phyloP scores from a whole-genome alignment of 306 rosid species.

The Corylus heterophylla region DNA sequence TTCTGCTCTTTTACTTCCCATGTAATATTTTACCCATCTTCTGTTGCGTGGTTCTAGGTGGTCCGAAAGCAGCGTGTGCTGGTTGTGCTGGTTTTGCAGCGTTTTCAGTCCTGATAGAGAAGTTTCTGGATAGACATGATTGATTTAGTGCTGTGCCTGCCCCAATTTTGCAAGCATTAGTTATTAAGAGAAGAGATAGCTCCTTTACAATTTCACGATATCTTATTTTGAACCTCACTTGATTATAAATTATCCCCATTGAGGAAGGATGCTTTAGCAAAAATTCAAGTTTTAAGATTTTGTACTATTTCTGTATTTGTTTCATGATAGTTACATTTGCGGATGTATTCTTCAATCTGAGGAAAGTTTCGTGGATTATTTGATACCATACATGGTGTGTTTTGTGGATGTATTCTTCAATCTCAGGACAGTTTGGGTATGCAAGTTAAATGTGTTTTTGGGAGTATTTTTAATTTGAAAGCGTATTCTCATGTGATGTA shows the following conservation, averaged over 20 bases:
- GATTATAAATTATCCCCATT: conserved; percentile 12
- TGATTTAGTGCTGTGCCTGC: conserved; percentile 31
- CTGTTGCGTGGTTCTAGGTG: conserved; percentile 53
- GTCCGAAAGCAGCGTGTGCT: conserved; percentile 86
- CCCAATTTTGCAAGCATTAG: conserved; percentile 28
- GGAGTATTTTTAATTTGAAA: too few species aligned
- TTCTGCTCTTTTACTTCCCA: background rate
- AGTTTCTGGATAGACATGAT: conserved; percentile 79
- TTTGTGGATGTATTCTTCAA: too few species aligned
- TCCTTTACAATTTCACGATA: conserved; percentile 3
- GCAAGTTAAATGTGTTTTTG: background rate
- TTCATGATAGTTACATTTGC: background rate
- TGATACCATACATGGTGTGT: background rate
- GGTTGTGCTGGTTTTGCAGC: conserved; percentile 98
- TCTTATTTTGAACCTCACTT: background rate
- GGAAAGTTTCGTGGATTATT: background rate
- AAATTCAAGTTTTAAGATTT: background rate
- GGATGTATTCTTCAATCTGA: conserved; percentile 17
- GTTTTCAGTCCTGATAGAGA: conserved; percentile 79
- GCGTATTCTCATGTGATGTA: too few species aligned
- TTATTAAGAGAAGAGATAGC: conserved; percentile 4
- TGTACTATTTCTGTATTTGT: background rate
- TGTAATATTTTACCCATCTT: conserved; percentile 24
- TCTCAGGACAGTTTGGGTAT: too few species aligned
- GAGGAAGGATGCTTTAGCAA: background rate